Percentiles rank a stretch among this genome's conserved stretches.
These are phyloP conservation scores for Termitomyces sp. DNA, from an alignment of 768 basidiomycete species.

Conservation along the genomic window DNA sequence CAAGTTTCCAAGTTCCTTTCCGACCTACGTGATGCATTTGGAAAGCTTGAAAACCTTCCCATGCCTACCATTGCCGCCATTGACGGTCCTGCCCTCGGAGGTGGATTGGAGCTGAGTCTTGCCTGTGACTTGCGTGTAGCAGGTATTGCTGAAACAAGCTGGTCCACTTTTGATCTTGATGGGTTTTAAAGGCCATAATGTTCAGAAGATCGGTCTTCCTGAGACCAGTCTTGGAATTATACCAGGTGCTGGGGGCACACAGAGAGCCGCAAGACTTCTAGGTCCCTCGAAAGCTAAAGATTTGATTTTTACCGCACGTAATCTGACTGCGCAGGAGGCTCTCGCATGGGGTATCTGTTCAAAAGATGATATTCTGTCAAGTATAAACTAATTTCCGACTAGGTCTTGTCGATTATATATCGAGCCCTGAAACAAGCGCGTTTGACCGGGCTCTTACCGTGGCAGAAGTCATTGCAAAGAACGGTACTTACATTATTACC, in stretches of 20 bases:
- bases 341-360: conserved; percentile 58
- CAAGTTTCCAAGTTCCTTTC: conserved; percentile 79
- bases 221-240: conserved; percentile 81
- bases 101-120: conserved; percentile 85
- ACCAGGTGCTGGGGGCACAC: conserved; percentile 89
- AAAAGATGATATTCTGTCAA: not conserved
- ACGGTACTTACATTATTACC: conserved; percentile 42
- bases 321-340: conserved; percentile 65
- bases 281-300: conserved; percentile 83
- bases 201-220: conserved; percentile 86
- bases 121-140: conserved; percentile 91
- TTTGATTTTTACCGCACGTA: conserved; percentile 78
- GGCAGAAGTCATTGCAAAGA: conserved; percentile 64
- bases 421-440: conserved; percentile 53
- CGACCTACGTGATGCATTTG: conserved; percentile 68
- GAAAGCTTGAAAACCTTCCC: conserved; percentile 74
- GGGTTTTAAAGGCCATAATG: conserved; percentile 45
- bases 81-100: conserved; percentile 90
- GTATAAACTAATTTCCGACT: conserved; percentile 10
- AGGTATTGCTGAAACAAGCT: conserved; percentile 42
- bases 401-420: conserved; percentile 86
- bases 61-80: conserved; percentile 92
- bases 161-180: not conserved
- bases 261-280: conserved; percentile 73
- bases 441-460: conserved; percentile 69